A percentile compares a stretch with the other conserved stretches of the same genome.
phyloP scores from a whole-genome alignment of 805 yeast species.

The Schizosaccharomyces japonicus region DNA sequence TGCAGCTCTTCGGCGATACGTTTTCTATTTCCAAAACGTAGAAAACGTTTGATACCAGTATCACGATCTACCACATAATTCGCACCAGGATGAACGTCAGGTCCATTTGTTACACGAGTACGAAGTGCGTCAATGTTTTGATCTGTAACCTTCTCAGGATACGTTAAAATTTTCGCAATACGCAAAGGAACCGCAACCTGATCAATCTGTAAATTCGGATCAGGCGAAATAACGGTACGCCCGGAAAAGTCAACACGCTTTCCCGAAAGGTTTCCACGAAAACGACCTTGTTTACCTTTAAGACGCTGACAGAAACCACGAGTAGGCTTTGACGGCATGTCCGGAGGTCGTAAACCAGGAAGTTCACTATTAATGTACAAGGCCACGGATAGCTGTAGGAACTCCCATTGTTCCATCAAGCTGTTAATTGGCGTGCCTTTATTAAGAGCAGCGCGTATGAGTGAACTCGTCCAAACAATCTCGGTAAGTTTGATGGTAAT shows the following conservation, averaged over 20 bases:
- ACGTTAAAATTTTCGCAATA: constrained; percentile 84
- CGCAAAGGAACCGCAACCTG: constrained; percentile 97
- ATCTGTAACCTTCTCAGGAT: constrained; percentile 81
- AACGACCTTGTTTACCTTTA: constrained; percentile 96
- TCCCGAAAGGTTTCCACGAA: constrained; percentile 93
- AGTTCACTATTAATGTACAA: constrained; percentile 94
- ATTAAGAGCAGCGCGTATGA: constrained; percentile 82
- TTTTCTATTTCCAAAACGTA: constrained; percentile 66
- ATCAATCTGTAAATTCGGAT: constrained; percentile 81
- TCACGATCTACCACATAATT: constrained; percentile 56
- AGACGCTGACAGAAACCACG: constrained; percentile 91
- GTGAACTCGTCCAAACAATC: constrained; percentile 86
- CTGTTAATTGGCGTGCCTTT: constrained; percentile 83
- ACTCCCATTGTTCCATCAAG: constrained; percentile 98
- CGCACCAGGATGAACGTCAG: constrained; percentile 85
- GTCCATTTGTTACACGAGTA: constrained; percentile 55
- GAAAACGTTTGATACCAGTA: constrained; percentile 59
- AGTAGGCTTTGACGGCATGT: constrained; percentile 36
- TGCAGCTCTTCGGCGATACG: constrained; percentile 53
- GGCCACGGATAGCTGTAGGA: constrained; percentile 79
- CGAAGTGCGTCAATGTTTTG: constrained; percentile 65
- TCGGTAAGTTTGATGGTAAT: constrained; percentile 86
- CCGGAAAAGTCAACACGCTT: constrained; percentile 97
- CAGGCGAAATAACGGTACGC: constrained; percentile 95
- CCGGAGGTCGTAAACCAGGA: constrained; percentile 28